phyloP scores from a whole-genome alignment of 257 asterid species.

The Lavandula angustifolia region DNA sequence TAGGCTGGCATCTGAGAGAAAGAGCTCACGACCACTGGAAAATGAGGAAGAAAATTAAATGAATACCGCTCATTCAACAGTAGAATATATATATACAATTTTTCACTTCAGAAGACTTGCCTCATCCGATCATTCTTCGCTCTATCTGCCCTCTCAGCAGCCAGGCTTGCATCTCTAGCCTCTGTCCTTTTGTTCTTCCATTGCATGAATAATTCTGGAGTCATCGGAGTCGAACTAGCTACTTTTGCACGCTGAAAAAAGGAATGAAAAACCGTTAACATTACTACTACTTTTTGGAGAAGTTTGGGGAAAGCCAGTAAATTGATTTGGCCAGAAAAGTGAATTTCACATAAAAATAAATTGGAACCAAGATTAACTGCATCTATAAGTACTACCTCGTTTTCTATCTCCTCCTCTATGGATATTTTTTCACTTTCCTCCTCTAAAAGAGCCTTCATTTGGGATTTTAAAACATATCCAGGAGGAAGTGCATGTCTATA shows the following conservation, averaged over 20 bases:
- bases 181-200: conserved; percentile 86
- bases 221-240: conserved; percentile 77
- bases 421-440: conserved; percentile 78
- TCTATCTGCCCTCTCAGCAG: conserved; percentile 85
- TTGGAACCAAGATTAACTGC: conserved; percentile 15
- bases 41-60: conserved; percentile 26
- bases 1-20: conserved; percentile 71
- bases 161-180: conserved; percentile 81
- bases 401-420: conserved; percentile 93
- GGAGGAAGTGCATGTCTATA: conserved; percentile 98
- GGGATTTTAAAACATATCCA: conserved; percentile 86
- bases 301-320: neutral
- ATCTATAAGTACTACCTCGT: conserved; percentile 55
- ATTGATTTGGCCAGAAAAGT: neutral
- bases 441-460: conserved; percentile 94
- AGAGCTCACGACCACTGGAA: conserved; percentile 90
- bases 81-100: neutral
- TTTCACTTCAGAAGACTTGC: conserved; percentile 37
- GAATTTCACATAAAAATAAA: neutral
- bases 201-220: conserved; percentile 76
- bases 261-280: conserved; percentile 25
- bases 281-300: neutral
- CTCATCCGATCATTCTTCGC: conserved; percentile 99
- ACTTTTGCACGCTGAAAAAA: conserved; percentile 74
- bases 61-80: conserved; percentile 16